phyloP scores from a whole-genome alignment of 257 asterid genomes.

The Voacanga thouarsii region DNA sequence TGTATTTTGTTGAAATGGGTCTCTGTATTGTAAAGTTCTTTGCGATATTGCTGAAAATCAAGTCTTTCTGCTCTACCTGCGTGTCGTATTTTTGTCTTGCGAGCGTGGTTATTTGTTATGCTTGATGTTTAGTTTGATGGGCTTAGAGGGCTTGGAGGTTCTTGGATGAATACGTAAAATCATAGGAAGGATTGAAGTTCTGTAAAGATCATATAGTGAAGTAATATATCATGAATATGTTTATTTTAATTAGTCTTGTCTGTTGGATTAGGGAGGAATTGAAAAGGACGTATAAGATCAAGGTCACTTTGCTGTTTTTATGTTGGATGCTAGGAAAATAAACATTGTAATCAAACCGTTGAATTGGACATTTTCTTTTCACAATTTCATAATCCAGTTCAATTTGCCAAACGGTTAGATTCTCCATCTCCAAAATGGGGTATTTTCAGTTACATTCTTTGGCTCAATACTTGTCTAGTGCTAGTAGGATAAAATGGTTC shows the following conservation, averaged over 20 bases:
- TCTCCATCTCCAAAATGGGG: not conserved
- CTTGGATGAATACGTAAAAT: not conserved
- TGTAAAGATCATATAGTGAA: not conserved
- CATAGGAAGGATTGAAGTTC: not conserved
- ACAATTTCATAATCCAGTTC: not conserved
- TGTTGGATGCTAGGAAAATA: not conserved
- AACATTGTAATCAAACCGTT: not conserved
- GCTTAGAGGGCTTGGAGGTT: not conserved
- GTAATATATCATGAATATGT: not conserved
- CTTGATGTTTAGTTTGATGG: not conserved
- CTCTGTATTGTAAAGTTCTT: not conserved
- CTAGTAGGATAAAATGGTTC: not conserved
- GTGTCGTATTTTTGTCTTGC: not conserved
- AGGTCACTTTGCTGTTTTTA: not conserved
- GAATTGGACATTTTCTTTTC: not conserved
- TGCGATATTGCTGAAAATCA: not conserved
- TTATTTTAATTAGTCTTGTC: not conserved
- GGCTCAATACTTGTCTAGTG: not conserved
- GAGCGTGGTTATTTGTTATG: not conserved
- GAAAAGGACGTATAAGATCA: not conserved
- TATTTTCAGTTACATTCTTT: not conserved
- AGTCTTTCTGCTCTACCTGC: not conserved
- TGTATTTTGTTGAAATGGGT: not conserved
- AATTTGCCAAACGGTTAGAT: not conserved
- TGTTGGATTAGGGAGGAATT: not conserved